Percentiles rank a stretch among this genome's conserved stretches.
These are phyloP conservation scores for Chaetomium sp. DNA, from an alignment of 2,329 filamentous ascomycete species.

Conservation along the genomic window DNA sequence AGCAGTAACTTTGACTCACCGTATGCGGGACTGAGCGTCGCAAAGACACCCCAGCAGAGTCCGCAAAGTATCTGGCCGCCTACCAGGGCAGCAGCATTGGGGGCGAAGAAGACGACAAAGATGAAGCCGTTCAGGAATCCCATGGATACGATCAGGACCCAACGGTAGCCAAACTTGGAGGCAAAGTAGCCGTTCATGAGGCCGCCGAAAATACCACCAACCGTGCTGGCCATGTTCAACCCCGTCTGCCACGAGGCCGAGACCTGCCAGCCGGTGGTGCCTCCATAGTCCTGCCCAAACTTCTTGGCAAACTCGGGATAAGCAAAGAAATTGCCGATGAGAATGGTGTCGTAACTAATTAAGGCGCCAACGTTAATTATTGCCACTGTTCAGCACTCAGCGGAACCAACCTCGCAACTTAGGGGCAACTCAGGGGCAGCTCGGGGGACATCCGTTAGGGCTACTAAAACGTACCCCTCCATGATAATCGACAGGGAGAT, in stretches of 20 bases:
- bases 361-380: too few species aligned
- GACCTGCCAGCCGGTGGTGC: conserved; percentile 31
- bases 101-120: conserved; percentile 45
- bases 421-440: not conserved
- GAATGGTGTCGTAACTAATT: conserved; percentile 23
- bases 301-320: conserved; percentile 30
- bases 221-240: conserved; percentile 33
- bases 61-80: conserved; percentile 42
- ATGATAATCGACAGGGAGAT: conserved; percentile 36
- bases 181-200: conserved; percentile 38
- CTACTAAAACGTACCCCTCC: conserved; percentile 28
- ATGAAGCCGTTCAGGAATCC: conserved; percentile 37
- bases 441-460: not conserved
- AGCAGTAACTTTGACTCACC: not conserved
- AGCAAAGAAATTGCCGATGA: conserved; percentile 24
- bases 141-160: conserved; percentile 38
- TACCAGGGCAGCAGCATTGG: conserved; percentile 36
- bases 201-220: conserved; percentile 31
- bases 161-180: conserved; percentile 37
- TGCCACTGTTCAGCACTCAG: not conserved
- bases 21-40: conserved; percentile 38
- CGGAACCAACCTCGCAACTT: not conserved
- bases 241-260: conserved; percentile 46
- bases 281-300: conserved; percentile 12
- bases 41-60: conserved; percentile 41